Evolutionary conservation across 2,329 filamentous ascomycete species (phyloP).

Genomic region (Colletotrichum simmondsii): DNA sequence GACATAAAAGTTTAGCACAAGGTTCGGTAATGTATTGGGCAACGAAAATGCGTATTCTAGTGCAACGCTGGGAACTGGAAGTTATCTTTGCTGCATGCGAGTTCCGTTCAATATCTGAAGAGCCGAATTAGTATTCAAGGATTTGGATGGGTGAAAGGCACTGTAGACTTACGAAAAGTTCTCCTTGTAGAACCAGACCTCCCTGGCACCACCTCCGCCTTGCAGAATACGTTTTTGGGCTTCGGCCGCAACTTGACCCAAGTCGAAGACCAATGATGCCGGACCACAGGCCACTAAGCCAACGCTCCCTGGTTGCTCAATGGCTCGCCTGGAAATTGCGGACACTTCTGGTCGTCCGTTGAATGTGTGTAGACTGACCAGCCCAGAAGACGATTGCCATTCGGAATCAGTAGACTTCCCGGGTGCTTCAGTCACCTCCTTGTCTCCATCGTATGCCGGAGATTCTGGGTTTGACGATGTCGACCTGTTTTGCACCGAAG

Average conservation of each 20-base stretch:
- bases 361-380: not conserved
- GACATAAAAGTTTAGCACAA: too few species aligned
- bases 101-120: not conserved
- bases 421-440: not conserved
- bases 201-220: slow-evolving; percentile 13
- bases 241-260: slow-evolving; percentile 33
- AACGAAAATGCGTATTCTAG: too few species aligned
- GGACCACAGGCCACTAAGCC: slow-evolving; percentile 40
- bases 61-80: too few species aligned
- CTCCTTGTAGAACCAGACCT: slow-evolving; percentile 41
- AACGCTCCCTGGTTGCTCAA: slow-evolving; percentile 20
- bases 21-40: too few species aligned
- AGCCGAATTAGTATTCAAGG: not conserved
- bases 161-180: slow-evolving; percentile 37
- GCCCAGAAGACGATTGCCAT: not conserved
- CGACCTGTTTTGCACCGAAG: not conserved
- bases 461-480: not conserved
- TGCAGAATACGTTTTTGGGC: slow-evolving; percentile 28
- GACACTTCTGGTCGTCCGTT: slow-evolving; percentile 35
- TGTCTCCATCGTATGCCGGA: not conserved
- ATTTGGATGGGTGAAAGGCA: not conserved
- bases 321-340: slow-evolving; percentile 10
- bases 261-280: slow-evolving; percentile 38
- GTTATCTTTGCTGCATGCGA: not conserved
- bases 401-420: not conserved